Conservation (phyloP, 768 basidiomycete genomes). For the Lanmaoa rubissima region DNA sequence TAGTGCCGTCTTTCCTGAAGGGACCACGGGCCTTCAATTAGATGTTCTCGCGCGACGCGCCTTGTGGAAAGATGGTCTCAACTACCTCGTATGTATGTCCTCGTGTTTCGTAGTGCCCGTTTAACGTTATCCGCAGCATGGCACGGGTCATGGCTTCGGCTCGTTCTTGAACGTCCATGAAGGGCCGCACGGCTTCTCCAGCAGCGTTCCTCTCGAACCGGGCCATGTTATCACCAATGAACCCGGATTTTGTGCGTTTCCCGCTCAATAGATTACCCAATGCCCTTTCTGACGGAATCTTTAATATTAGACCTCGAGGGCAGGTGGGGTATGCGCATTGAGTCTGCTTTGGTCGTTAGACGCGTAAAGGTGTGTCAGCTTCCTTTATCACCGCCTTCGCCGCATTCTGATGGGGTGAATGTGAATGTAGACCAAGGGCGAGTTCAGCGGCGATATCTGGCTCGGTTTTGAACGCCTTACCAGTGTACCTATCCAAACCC, state of each 20-base stretch:
- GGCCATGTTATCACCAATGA: constrained; percentile 95
- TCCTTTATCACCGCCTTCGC: constrained; percentile 5
- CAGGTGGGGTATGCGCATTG: constrained; percentile 89
- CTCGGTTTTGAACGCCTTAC: constrained; percentile 91
- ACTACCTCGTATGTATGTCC: constrained; percentile 59
- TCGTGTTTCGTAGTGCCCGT: constrained; percentile 4
- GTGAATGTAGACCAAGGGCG: constrained; percentile 56
- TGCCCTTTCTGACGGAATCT: constrained; percentile 13
- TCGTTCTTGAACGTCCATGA: constrained; percentile 85
- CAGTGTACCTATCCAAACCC: constrained; percentile 90
- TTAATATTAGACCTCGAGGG: constrained; percentile 60
- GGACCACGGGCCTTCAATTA: constrained; percentile 78
- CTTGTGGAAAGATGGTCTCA: constrained; percentile 82
- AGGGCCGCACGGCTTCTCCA: constrained; percentile 78
- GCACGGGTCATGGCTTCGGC: constrained; percentile 89
- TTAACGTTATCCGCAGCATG: constrained; percentile 55
- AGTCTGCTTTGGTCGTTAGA: constrained; percentile 78
- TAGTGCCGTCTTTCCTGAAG: constrained; percentile 85
- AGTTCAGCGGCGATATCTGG: constrained; percentile 76
- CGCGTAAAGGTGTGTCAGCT: constrained; percentile 43
- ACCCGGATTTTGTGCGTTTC: constrained; percentile 81
- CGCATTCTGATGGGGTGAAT: constrained; percentile 6
- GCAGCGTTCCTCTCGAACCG: constrained; percentile 63
- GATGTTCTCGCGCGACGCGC: constrained; percentile 89
- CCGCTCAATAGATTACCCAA: constrained; percentile 7